Percentiles rank a stretch among this genome's conserved stretches.
These are phyloP conservation scores for Moesziomyces sp. DNA, from an alignment of 1,284 basidiomycete species.

Conservation along the genomic window DNA sequence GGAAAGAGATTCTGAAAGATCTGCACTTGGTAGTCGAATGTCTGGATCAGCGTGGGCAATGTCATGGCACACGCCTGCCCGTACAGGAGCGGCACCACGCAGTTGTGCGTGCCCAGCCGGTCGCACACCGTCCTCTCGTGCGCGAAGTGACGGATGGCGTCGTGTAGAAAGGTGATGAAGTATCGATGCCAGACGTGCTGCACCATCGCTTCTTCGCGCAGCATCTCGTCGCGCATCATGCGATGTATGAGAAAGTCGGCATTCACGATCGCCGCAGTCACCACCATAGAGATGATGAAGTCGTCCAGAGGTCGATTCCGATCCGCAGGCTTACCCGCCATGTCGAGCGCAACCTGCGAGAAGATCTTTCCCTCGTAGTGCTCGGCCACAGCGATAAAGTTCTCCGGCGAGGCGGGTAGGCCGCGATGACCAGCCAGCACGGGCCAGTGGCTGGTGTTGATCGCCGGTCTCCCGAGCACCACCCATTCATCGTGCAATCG, in stretches of 20 bases:
- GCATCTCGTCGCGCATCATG: slow-evolving; percentile 7
- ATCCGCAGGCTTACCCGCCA: slow-evolving; percentile 27
- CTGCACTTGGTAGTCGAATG: slow-evolving; percentile 22
- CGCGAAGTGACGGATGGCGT: slow-evolving; percentile 18
- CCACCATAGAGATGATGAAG: slow-evolving; percentile 29
- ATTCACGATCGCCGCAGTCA: slow-evolving; percentile 15
- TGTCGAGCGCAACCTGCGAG: slow-evolving; percentile 20
- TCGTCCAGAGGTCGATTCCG: slow-evolving; percentile 35
- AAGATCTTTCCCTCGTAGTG: slow-evolving; percentile 39
- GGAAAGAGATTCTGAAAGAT: slow-evolving; percentile 42
- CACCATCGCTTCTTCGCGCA: background rate
- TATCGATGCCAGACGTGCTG: slow-evolving; percentile 23
- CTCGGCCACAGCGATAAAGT: slow-evolving; percentile 19
- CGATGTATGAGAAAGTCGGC: slow-evolving; percentile 27
- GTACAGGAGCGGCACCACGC: slow-evolving; percentile 21
- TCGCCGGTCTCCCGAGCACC: slow-evolving; percentile 20
- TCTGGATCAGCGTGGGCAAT: slow-evolving; percentile 15
- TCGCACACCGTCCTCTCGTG: slow-evolving; percentile 31
- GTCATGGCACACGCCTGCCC: slow-evolving; percentile 24
- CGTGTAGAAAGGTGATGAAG: slow-evolving; percentile 25
- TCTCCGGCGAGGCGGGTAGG: slow-evolving; percentile 19
- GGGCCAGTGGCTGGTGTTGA: slow-evolving; percentile 41
- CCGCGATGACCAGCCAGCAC: slow-evolving; percentile 31
- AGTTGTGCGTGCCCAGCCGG: slow-evolving; percentile 27
- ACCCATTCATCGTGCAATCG: slow-evolving; percentile 43